Base-by-base conservation (phyloP, 2,329 filamentous ascomycete genomes). In the Mycocentrospora acerina region DNA sequence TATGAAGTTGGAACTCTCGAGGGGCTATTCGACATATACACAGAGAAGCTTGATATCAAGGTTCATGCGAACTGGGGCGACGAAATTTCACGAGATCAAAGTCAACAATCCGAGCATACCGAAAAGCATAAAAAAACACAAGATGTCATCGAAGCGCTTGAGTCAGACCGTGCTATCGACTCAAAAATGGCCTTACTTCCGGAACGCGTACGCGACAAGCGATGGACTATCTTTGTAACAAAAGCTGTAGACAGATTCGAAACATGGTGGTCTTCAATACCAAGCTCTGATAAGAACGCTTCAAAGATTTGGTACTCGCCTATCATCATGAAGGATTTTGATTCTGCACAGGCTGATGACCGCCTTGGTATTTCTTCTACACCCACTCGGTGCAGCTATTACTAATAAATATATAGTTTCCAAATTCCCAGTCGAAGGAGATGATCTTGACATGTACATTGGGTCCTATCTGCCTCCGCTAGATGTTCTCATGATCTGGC, bases 401-500 rank as follows among this genome's bases (percentile, higher is more conserved):
- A 26, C 29, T 40, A 7, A 37, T 7, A 17, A 8, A 4, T 15
- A 10, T 17, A 7, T 11, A 35, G 42, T 38, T 9, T 10, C 13
- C 13, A 42, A 12, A 10, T 55, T 53, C 14, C 32, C 47, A 1
- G 24, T 17, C 2, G 5, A 26, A 14, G 40, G 44, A 5, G 15
- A 37, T 13, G 48, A 42, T 1, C 19, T 49, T 8, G 32, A 37
- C 5, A 28, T 19, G 6, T 27, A 44, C 10, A 12, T 37, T 15
- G 11, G 22, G 1, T 32, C 31, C 8, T 4, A 6, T 2, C n/a
- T 57, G 16, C 53, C 51, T 25, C 63, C 68, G 12, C 14, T 63
- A 74, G 86, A 90, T 66, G 79, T 90, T 1, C 66, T 90, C 14
- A 86, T 90, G 83, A 82, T 90, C 0, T 87, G 84, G 82, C 87